These are phyloP conservation scores for Micractinium conductrix DNA, from an alignment of 139 green algal species.

Conservation along the genomic window DNA sequence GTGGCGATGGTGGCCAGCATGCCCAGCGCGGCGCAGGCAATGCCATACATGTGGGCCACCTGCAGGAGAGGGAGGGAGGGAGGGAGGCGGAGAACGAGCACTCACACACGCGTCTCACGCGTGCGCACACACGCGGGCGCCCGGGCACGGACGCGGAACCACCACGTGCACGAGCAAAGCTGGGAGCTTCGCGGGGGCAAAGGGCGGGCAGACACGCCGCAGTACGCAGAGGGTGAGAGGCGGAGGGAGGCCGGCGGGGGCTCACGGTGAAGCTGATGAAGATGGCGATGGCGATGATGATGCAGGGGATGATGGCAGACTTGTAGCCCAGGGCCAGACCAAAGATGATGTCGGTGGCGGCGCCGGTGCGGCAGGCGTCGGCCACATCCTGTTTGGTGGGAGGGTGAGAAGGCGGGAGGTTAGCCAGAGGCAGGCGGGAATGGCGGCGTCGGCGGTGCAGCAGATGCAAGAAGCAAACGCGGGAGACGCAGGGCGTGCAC, in stretches of 20 bases:
- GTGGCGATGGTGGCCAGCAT: slow-evolving; percentile 96
- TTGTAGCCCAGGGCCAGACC: slow-evolving; percentile 98
- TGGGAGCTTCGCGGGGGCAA: too few relatives aligned
- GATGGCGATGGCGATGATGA: slow-evolving; percentile 91
- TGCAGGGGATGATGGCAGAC: slow-evolving; percentile 91
- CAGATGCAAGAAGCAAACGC: too few relatives aligned
- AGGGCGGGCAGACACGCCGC: too few relatives aligned
- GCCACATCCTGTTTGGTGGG: slow-evolving; percentile 87
- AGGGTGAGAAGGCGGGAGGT: not conserved
- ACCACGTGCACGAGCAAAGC: not conserved
- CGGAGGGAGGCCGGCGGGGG: not conserved
- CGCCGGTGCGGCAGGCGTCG: slow-evolving; percentile 94
- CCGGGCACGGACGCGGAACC: not conserved
- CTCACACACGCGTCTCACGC: not conserved
- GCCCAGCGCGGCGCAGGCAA: slow-evolving; percentile 94
- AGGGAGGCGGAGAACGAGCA: not conserved
- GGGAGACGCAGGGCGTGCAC: too few relatives aligned
- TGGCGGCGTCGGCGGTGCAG: not conserved
- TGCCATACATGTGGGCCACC: slow-evolving; percentile 89
- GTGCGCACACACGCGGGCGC: too few relatives aligned
- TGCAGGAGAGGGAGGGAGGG: not conserved
- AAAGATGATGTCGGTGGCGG: slow-evolving; percentile 99
- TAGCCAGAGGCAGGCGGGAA: not conserved
- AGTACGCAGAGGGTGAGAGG: too few relatives aligned
- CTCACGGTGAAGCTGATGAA: slow-evolving; percentile 80